Base-by-base conservation (phyloP, 768 basidiomycete species). In the Suillus tomentosus region DNA sequence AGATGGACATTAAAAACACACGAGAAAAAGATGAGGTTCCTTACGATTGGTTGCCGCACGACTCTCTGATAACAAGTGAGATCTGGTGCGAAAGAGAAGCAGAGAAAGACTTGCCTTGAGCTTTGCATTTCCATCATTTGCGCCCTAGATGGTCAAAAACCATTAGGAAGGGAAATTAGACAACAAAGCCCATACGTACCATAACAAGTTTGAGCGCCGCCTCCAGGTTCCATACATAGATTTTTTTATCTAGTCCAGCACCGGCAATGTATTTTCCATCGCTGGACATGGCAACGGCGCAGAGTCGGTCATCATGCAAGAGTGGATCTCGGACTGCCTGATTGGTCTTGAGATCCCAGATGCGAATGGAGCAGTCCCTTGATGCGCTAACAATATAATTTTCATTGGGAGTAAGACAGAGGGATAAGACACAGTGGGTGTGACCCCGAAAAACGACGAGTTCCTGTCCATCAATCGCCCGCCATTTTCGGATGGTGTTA, bases 181-280 rank as follows among this genome's bases (percentile, higher is more conserved):
- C 10, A 5, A 11, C 14, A 14, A 36, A 9, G 36, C 36, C 9
- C 31, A 31, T 31, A 10, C 36, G 1, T 9, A 36, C 8, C 36
- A 36, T 8, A 1, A 2, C 27, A n/a, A n/a, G n/a, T 13, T 19
- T 17, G 37, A 61, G 48, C 8, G 14, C 60, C 5, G 27, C 60
- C 75, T 87, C 85, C 9, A 81, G 85, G 68, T 94, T 87, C 95
- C 95, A 97, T 0, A 94, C 83, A 5, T 90, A 87, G 1, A 96
- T 77, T 48, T 83, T 79, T 65, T 85, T 82, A 72, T 96, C 95
- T 69, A 84, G 84, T 0, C 94, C 94, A 14, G 87, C 94, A 69
- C 90, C 93, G 3, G 87, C 92, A 6, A 97, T 80, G 60, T 87
- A 85, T 70, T 83, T 87, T 14, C 91, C 94, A 77, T 96, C 93